A percentile compares a stretch with the other conserved stretches of the same genome.
Conservation (phyloP, 306 rosid genomes). For the Mucuna pruriens region DNA sequence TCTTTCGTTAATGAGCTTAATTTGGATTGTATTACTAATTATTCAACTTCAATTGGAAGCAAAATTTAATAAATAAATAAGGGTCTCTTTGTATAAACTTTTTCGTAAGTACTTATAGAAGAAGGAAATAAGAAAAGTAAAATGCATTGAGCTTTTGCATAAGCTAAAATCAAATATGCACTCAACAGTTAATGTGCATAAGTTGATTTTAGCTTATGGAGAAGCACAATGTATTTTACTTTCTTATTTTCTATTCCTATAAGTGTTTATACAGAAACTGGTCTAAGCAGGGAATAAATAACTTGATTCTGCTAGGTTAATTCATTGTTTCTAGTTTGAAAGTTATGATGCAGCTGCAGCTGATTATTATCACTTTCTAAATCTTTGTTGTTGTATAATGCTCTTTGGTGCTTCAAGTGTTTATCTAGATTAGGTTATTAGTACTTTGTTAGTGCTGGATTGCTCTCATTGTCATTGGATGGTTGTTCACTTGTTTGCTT, state of each 20-base stretch:
- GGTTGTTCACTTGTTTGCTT: constrained; percentile 6
- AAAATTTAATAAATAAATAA: neutral
- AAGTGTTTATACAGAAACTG: too few species aligned
- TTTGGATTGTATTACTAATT: neutral
- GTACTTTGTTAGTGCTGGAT: constrained; percentile 1
- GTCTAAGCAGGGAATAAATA: neutral
- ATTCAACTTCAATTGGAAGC: neutral
- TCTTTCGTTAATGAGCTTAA: constrained; percentile 14
- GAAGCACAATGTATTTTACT: too few species aligned
- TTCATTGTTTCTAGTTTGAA: neutral
- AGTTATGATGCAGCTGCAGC: constrained; percentile 11
- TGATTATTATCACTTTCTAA: neutral
- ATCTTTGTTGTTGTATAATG: neutral
- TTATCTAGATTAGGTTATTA: neutral
- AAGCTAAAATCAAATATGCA: too few species aligned
- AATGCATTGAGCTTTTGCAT: too few species aligned
- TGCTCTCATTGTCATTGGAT: constrained; percentile 9
- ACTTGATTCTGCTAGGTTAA: neutral
- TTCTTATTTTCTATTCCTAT: too few species aligned
- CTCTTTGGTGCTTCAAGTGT: neutral
- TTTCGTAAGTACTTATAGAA: too few species aligned
- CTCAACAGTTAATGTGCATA: too few species aligned
- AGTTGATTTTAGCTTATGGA: too few species aligned
- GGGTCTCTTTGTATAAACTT: too few species aligned
- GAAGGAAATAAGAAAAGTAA: too few species aligned